Conservation (phyloP, 1,284 basidiomycete genomes). For the Hymenochaete sp. region DNA sequence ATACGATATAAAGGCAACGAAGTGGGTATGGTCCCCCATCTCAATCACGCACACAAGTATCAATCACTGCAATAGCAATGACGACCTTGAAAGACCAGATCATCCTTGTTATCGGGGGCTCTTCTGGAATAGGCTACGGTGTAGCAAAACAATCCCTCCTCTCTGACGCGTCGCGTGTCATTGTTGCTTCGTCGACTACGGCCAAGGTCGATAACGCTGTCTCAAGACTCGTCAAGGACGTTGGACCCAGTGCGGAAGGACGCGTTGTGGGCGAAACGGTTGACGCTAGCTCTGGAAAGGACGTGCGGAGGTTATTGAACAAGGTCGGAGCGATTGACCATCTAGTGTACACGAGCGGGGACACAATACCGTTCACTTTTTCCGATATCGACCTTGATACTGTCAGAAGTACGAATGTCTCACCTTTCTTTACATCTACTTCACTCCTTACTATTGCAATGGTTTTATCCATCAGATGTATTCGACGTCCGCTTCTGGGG, state of each 20-base stretch:
- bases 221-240: constrained; percentile 4
- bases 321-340: constrained; percentile 19
- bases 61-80: constrained; percentile 9
- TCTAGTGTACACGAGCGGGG: constrained; percentile 20
- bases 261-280: constrained; percentile 15
- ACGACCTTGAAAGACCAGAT: constrained; percentile 17
- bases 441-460: too few species aligned
- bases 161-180: constrained; percentile 16
- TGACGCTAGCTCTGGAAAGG: constrained; percentile 9
- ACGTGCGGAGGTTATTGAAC: constrained; percentile 13
- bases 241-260: constrained; percentile 1
- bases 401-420: constrained; percentile 16
- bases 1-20: too few species aligned
- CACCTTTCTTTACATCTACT: too few species aligned
- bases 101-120: constrained; percentile 19
- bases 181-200: constrained; percentile 18
- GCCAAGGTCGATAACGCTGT: constrained; percentile 15
- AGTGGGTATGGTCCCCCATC: too few species aligned
- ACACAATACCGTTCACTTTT: constrained; percentile 11
- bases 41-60: too few species aligned
- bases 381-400: constrained; percentile 14
- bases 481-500: constrained; percentile 23
- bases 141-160: constrained; percentile 18
- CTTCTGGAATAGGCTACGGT: constrained; percentile 19
- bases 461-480: too few species aligned